Evolutionary conservation across 768 basidiomycete genomes (phyloP), one percentile per base, ranked within the genome.

Genomic region (Paxillus rubicundulus): DNA sequence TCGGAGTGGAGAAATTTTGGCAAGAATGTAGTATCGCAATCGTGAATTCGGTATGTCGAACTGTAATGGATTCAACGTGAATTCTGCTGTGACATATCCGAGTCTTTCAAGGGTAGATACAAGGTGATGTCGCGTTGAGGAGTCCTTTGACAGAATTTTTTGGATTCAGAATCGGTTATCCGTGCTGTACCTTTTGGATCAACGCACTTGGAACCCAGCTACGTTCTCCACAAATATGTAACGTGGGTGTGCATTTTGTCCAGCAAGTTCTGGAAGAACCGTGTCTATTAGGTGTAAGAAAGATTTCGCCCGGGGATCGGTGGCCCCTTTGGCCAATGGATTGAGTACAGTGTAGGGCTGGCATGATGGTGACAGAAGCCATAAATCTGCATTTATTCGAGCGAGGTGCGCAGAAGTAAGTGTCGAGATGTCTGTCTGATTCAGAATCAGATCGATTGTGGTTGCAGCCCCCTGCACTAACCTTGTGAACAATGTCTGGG

Each of bases 321-420:
- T 70, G 8, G 78, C 80, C 9, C 86, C 88, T 71, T 84, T 85
- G 9, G 86, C 85, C 13, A 77, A 72, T 4, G 87, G 83, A 61
- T 89, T 90, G 47, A 92, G 71, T 2, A 89, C 80, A 0, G 90
- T 91, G 61, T 91, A 92, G 0, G 90, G 90, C 61, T 92, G 89
- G 65, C 89, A 92, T 7, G 89, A 82, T 5, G 89, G 90, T 0
- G 89, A 91, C 41, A 90, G 67, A 16, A 92, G 77, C 89, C 90
- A 92, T 5, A 89, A 64, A 55, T 84, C 68, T 16, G 87, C 85
- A 47, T 78, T 54, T 21, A 79, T 69, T 17, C 59, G 50, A 12
- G 75, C 71, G 6, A 92, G 68, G 14, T 72, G 67, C 2, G 68
- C 42, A 1, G 83, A 77, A 5, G 76, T 73, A 20, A 92, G 72